Conservation (phyloP, 805 yeast species). For the Hanseniaspora occidentalis region DNA sequence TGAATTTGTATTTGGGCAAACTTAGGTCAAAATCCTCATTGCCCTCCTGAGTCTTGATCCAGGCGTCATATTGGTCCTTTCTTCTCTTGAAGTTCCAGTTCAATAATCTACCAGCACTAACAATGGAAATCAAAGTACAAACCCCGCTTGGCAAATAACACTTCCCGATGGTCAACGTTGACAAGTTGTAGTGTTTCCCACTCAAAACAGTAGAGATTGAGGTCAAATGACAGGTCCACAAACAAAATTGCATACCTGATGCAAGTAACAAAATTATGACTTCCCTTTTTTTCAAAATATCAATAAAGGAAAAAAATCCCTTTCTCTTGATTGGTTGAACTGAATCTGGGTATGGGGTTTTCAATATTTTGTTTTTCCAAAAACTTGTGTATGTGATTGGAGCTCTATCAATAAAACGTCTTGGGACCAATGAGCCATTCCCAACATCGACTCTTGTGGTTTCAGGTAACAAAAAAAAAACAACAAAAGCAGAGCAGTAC, state of each 20-base stretch:
- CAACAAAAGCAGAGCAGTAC: constrained; percentile 29
- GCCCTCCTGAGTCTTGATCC: constrained; percentile 14
- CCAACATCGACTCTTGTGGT: constrained; percentile 65
- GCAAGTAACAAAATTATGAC: constrained; percentile 41
- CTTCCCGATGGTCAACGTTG: constrained; percentile 49
- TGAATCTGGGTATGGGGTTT: constrained; percentile 23
- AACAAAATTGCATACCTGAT: constrained; percentile 48
- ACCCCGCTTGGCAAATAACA: constrained; percentile 67
- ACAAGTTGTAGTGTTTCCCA: constrained; percentile 35
- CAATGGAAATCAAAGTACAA: constrained; percentile 49
- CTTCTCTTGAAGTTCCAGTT: constrained; percentile 30
- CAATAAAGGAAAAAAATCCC: constrained; percentile 29
- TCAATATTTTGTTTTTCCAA: constrained; percentile 10
- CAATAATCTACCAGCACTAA: constrained; percentile 43
- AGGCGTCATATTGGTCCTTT: constrained; percentile 12
- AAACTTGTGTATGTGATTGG: constrained; percentile 26
- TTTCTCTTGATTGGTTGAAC: constrained; percentile 13
- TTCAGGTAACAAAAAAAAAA: constrained; percentile 48
- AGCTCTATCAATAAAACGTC: constrained; percentile 28
- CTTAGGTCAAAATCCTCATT: constrained; percentile 14
- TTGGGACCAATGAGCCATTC: constrained; percentile 54
- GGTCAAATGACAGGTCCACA: constrained; percentile 61
- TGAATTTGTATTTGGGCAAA: constrained; percentile 28
- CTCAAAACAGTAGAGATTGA: constrained; percentile 43
- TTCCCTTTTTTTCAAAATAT: constrained; percentile 31